phyloP scores from a whole-genome alignment of 768 basidiomycete species.

The Hygrophorus russula region DNA sequence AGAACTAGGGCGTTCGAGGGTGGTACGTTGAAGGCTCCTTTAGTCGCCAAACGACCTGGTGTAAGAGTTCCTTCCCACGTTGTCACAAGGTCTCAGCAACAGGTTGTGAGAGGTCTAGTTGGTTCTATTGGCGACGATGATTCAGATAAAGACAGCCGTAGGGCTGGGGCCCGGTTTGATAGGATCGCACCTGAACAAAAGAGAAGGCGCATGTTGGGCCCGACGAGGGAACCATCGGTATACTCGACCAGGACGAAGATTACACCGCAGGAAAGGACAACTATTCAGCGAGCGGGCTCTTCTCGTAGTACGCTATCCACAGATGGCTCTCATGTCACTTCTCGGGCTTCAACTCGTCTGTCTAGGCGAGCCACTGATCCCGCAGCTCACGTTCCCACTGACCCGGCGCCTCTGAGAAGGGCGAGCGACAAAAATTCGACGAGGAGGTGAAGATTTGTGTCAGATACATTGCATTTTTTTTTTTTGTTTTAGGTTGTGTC shows the following conservation, averaged over 20 bases:
- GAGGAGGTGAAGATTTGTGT: too few species aligned
- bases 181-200: neutral
- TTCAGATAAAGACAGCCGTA: neutral
- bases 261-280: too few species aligned
- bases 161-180: neutral
- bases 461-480: too few species aligned
- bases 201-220: constrained; percentile 4
- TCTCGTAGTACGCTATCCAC: neutral
- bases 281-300: too few species aligned
- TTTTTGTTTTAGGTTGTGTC: too few species aligned
- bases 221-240: neutral
- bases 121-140: constrained; percentile 5
- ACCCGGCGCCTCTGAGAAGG: neutral
- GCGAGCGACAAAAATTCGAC: too few species aligned
- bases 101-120: constrained; percentile 2
- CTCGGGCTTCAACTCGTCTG: neutral
- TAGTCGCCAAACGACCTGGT: constrained; percentile 1
- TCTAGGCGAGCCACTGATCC: neutral
- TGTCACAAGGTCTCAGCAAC: constrained; percentile 3
- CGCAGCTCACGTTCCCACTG: neutral
- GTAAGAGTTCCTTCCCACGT: neutral
- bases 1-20: neutral
- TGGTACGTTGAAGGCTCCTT: neutral
- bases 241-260: too few species aligned
- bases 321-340: neutral